Conservation (phyloP, 1,284 basidiomycete genomes). For the Mixia osmundae region DNA sequence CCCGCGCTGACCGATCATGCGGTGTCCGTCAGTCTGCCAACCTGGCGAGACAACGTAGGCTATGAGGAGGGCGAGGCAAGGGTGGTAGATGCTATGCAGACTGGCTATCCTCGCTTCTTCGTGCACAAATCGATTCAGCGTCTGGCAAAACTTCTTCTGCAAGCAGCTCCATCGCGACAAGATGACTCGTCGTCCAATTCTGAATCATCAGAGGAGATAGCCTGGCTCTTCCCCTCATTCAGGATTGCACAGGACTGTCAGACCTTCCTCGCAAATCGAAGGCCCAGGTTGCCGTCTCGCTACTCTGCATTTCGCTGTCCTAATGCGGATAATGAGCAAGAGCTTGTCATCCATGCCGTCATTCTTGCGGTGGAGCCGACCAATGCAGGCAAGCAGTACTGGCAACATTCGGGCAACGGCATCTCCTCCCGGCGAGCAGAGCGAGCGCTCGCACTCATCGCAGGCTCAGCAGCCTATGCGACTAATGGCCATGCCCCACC, state of each 20-base stretch:
- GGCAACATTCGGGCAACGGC: slow-evolving; percentile 84
- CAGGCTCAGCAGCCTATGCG: neutral
- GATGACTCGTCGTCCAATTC: slow-evolving; percentile 32
- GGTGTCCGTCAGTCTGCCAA: slow-evolving; percentile 89
- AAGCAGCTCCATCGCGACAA: slow-evolving; percentile 33
- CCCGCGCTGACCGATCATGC: slow-evolving; percentile 38
- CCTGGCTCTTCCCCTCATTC: slow-evolving; percentile 53
- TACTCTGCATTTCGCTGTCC: slow-evolving; percentile 49
- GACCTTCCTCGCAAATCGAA: slow-evolving; percentile 38
- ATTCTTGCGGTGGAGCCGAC: slow-evolving; percentile 41
- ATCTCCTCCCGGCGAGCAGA: slow-evolving; percentile 75
- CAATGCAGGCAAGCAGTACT: slow-evolving; percentile 63
- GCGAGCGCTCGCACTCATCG: slow-evolving; percentile 32
- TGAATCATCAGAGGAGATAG: slow-evolving; percentile 39
- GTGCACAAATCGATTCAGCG: slow-evolving; percentile 71
- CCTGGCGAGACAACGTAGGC: slow-evolving; percentile 75
- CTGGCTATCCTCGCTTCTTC: slow-evolving; percentile 95
- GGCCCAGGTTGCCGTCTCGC: slow-evolving; percentile 31
- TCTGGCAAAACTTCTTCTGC: slow-evolving; percentile 25
- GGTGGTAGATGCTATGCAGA: slow-evolving; percentile 57
- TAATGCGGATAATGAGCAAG: slow-evolving; percentile 19
- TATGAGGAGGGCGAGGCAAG: slow-evolving; percentile 83
- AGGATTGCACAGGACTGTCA: slow-evolving; percentile 48
- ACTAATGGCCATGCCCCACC: neutral
- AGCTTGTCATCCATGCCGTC: slow-evolving; percentile 44